Evolutionary conservation across 371 early-diverging fungal species (phyloP), one percentile per base, ranked within the genome.

Genomic region (Encephalitozoon cuniculi): DNA sequence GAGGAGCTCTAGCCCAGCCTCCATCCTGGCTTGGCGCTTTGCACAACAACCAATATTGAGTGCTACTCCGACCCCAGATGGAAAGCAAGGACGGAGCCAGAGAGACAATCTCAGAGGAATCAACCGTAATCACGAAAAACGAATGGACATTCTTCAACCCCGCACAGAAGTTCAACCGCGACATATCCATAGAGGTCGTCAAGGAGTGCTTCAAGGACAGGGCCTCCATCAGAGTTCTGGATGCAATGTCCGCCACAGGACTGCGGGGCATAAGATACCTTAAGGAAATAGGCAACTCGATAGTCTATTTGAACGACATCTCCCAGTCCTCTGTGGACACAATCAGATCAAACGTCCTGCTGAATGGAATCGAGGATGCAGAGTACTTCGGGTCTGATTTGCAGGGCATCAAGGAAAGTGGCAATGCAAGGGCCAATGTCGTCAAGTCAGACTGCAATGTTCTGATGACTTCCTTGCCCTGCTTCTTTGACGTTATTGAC

Each of bases 231-330:
- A 89, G 88, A n/a, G 88, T 97, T 12, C 86, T 99, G 18, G 97
- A 97, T 85, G 97, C 95, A 0, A 89, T 99, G 77, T 89, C 96
- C 0, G 99, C 99, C 0, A 94, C 94, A 49, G 99, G 99, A 0
- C 83, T 99, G 63, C 88, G 99, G 72, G 94, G 96, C 0, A 90
- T 99, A 73, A 89, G 98, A 39, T 99, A 98, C 83, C 93, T 94
- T 39, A 93, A 93, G 80, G 96, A 97, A 82, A 90, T 96, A 40
- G 87, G 88, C 0, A 88, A 94, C n/a, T 51, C 71, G 9, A 85
- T 87, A 25, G 91, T 99, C 43, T 83, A 91, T 8, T 89, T 95
- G 23, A 98, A 98, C 85, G 99, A 99, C 82, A 85, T 97, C 49
- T 90, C 90, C 71, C 77, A 84, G 15, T 89, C 89, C n/a, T 94